Base-by-base conservation (phyloP, 768 basidiomycete genomes). In the Termitomyces heimii region DNA sequence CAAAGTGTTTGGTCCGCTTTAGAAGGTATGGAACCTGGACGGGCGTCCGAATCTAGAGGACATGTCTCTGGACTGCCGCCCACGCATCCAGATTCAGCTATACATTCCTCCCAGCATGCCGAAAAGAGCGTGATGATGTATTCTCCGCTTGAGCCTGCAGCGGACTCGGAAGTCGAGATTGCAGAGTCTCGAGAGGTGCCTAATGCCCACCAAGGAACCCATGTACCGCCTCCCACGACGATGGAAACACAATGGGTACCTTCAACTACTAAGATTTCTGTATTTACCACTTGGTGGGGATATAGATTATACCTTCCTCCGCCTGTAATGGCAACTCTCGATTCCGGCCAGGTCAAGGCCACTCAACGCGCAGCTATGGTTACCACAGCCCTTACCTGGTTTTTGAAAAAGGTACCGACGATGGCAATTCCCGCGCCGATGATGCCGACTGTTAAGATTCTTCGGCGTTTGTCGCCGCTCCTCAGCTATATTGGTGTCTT, bases 251-350 rank as follows among this genome's bases (percentile, higher is more conserved):
- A 61, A 56, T 92, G 89, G 88, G 74, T 89, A 20, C 91, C 91
- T 3, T 91, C 88, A 3, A 77, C 79, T 12, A 86, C 84, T 9
- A 82, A 89, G 57, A 71, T 93, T 29, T 91, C 89, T 9, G 68
- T 92, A 6, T 78, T 91, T 62, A 83, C 84, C 2, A 80, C 82
- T 55, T 93, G 91, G 91, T 82, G 88, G 85, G 90, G 89, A 4
- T 92, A 87, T 64, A 76, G 89, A 40, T 71, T 92, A 72, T 90
- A 77, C 66, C 79, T 93, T 29, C 91, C 91, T 0, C 88, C 89
- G 31, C 85, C 89, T 0, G 82, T 92, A 6, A 79, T 93, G 67
- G 76, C 76, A 3, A 69, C 81, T 35, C 78, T 93, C 29, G 78
- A 84, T 63, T 80, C 82, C 63, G 80, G 75, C 32, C 81, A 83